Evolutionary conservation across 2,329 filamentous ascomycete species (phyloP).

Genomic region (Diaporthe vexans): DNA sequence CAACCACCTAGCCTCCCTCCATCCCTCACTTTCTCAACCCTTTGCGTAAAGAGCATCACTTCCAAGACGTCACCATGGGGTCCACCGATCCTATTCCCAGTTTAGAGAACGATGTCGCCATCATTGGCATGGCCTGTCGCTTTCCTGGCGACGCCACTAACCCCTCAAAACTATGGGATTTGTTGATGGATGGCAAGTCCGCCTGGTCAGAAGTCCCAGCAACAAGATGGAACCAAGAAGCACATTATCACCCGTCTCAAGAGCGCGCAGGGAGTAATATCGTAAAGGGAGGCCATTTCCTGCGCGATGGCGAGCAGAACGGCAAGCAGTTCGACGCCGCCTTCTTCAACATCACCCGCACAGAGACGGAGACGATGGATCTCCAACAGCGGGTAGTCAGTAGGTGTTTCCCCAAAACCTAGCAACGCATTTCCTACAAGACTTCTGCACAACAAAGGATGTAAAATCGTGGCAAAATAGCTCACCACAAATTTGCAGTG

Average conservation of each 20-base stretch:
- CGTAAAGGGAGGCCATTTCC: slow-evolving; percentile 36
- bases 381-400: slow-evolving; percentile 35
- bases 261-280: slow-evolving; percentile 32
- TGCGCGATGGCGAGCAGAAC: slow-evolving; percentile 37
- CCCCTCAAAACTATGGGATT: slow-evolving; percentile 54
- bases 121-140: slow-evolving; percentile 50
- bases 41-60: background rate
- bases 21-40: background rate
- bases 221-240: slow-evolving; percentile 30
- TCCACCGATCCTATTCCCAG: slow-evolving; percentile 22
- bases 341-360: slow-evolving; percentile 39
- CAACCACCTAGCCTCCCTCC: slow-evolving; percentile 18
- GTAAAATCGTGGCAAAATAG: background rate
- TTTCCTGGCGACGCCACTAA: slow-evolving; percentile 53
- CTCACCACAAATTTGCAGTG: slow-evolving; percentile 30
- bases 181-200: slow-evolving; percentile 34
- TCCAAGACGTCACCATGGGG: slow-evolving; percentile 28
- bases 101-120: slow-evolving; percentile 25
- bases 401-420: slow-evolving; percentile 10
- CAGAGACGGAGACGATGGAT: slow-evolving; percentile 38
- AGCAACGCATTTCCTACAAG: background rate
- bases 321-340: slow-evolving; percentile 37
- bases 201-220: slow-evolving; percentile 35
- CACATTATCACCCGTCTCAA: slow-evolving; percentile 34
- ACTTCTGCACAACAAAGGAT: background rate